Evolutionary conservation across 1,139 yeast species (phyloP).

Genomic region (Saccharomyces hybrid): DNA sequence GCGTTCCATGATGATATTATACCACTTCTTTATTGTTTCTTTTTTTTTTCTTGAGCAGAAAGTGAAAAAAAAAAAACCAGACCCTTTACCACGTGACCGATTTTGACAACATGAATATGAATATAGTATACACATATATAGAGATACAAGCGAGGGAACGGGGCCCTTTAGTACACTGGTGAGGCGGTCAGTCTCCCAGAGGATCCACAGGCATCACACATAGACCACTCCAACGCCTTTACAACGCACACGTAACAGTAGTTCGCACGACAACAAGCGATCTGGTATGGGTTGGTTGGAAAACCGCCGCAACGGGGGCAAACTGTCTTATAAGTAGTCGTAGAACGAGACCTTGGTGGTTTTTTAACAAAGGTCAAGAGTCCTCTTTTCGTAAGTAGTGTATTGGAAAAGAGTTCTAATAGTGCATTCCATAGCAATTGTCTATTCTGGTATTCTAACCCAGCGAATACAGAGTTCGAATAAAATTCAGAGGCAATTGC

Average conservation of each 20-base stretch:
- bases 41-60: neutral
- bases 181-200: neutral
- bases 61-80: neutral
- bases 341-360: neutral
- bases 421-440: constrained; percentile 28
- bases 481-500: constrained; percentile 13
- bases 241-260: constrained; percentile 23
- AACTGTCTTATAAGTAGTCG: neutral
- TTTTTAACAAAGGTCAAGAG: constrained; percentile 5
- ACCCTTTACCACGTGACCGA: neutral
- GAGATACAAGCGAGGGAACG: neutral
- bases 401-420: constrained; percentile 21
- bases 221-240: constrained; percentile 15
- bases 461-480: constrained; percentile 16
- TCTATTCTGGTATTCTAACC: constrained; percentile 24
- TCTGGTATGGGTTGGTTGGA: constrained; percentile 20
- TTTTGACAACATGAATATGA: neutral
- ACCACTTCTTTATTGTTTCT: neutral
- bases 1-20: neutral
- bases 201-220: constrained; percentile 12
- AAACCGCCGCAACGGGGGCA: constrained; percentile 18
- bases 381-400: constrained; percentile 15
- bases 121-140: neutral
- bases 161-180: neutral
- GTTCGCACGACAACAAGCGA: constrained; percentile 16